phyloP scores from a whole-genome alignment of 176 grass and related monocot species.

The Aegilops umbellulata region DNA sequence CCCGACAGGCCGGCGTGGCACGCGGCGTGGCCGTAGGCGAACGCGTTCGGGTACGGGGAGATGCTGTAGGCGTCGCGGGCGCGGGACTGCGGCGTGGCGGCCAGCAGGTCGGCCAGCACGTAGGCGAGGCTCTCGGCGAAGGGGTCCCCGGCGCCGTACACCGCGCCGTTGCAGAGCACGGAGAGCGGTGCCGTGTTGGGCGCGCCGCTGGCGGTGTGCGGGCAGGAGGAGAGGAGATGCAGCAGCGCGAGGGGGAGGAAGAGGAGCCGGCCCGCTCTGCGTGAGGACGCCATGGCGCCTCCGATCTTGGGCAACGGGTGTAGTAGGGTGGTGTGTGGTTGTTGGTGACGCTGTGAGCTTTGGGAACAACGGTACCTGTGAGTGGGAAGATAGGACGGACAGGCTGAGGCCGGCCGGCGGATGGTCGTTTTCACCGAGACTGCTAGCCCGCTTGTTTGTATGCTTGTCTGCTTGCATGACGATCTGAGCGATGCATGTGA shows the following conservation, averaged over 20 bases:
- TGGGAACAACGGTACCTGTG: neutral
- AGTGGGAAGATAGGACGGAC: neutral
- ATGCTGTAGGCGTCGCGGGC: slow-evolving; percentile 29
- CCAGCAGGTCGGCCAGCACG: slow-evolving; percentile 38
- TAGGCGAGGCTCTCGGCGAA: slow-evolving; percentile 50
- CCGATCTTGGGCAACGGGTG: neutral
- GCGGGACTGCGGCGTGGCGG: slow-evolving; percentile 21
- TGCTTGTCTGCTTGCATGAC: neutral
- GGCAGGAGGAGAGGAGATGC: neutral
- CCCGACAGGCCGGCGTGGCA: slow-evolving; percentile 7
- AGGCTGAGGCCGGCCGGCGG: neutral
- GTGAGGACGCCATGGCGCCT: neutral
- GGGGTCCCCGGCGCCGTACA: slow-evolving; percentile 49
- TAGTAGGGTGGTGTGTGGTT: neutral
- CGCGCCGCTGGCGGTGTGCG: neutral
- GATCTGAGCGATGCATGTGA: neutral
- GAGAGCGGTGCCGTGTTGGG: slow-evolving; percentile 40
- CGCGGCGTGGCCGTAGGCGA: slow-evolving; percentile 56
- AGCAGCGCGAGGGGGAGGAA: neutral
- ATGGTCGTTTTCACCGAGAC: neutral
- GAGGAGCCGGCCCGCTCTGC: neutral
- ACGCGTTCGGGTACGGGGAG: slow-evolving; percentile 54
- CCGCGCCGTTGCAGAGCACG: slow-evolving; percentile 48
- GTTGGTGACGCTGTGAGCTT: neutral
- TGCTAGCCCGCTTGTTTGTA: neutral